Percentiles rank a stretch among this genome's conserved stretches.
phyloP scores from a whole-genome alignment of 306 rosid genomes.

The Quercus alba region DNA sequence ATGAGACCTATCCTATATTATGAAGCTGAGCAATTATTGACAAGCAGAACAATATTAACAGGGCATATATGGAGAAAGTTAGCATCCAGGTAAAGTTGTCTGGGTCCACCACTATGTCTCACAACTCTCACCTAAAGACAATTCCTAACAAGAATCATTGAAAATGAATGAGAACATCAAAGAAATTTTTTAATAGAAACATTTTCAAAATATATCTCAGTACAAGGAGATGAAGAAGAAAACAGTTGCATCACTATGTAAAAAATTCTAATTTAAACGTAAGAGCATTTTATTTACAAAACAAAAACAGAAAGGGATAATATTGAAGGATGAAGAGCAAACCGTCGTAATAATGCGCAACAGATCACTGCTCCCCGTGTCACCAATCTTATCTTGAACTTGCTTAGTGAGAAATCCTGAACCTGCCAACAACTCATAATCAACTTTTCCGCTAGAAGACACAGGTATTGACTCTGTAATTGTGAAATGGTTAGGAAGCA shows the following conservation, averaged over 20 bases:
- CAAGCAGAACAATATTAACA: not conserved
- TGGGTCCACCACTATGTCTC: not conserved
- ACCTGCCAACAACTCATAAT: conserved; percentile 54
- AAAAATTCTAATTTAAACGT: not conserved
- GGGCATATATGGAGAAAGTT: not conserved
- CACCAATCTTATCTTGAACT: conserved; percentile 34
- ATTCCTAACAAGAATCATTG: not conserved
- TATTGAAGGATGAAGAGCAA: conserved; percentile 13
- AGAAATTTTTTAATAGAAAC: not conserved
- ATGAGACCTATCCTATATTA: not conserved
- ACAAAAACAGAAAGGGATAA: not conserved
- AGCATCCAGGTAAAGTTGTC: not conserved
- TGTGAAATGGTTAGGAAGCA: conserved; percentile 59
- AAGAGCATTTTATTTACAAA: not conserved
- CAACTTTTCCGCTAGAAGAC: conserved; percentile 74
- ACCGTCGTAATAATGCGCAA: conserved; percentile 70
- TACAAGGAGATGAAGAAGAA: not conserved
- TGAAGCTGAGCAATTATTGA: not conserved
- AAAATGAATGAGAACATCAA: not conserved
- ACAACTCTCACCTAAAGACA: not conserved
- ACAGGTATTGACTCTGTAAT: conserved; percentile 60
- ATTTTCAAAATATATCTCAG: not conserved
- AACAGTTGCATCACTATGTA: not conserved
- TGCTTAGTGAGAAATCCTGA: conserved; percentile 33
- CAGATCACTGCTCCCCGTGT: conserved; percentile 36